Conservation (phyloP, 495 filamentous ascomycete genomes). For the Penicillium bovifimosum region DNA sequence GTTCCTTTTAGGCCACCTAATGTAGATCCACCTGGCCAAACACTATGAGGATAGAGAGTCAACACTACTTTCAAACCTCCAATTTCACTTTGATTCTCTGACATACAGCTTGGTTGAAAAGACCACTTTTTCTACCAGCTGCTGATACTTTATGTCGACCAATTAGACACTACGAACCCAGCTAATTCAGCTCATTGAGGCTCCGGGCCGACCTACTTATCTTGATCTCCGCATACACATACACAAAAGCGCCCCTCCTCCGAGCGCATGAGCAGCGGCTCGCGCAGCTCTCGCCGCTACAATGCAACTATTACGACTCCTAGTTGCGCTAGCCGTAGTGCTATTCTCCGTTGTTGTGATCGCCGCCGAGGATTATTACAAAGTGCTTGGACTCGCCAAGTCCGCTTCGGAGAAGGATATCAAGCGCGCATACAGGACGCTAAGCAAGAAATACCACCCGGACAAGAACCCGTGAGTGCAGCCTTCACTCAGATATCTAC, state of each 20-base stretch:
- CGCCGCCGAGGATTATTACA: constrained; percentile 84
- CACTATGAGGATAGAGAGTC: constrained; percentile 1
- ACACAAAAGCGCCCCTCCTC: background rate
- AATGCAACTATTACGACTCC: constrained; percentile 22
- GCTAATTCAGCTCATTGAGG: background rate
- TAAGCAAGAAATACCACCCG: constrained; percentile 95
- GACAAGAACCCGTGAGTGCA: constrained; percentile 92
- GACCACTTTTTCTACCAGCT: background rate
- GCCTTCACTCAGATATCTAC: background rate
- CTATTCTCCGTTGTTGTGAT: constrained; percentile 35
- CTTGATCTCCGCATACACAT: background rate
- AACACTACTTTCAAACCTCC: background rate
- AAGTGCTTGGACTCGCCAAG: constrained; percentile 78
- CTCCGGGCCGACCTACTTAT: background rate
- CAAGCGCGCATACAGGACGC: constrained; percentile 87
- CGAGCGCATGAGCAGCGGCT: constrained; percentile 4
- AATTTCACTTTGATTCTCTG: background rate
- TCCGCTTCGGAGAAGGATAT: constrained; percentile 83
- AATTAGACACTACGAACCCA: background rate
- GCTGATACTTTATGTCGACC: background rate
- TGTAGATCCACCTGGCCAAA: constrained; percentile 3
- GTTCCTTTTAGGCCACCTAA: constrained; percentile 15
- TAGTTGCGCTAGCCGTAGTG: constrained; percentile 19
- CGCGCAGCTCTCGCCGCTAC: constrained; percentile 4
- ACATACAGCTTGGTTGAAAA: background rate